Evolutionary conservation across 768 basidiomycete species (phyloP).

Genomic region (Suillus bovinus): DNA sequence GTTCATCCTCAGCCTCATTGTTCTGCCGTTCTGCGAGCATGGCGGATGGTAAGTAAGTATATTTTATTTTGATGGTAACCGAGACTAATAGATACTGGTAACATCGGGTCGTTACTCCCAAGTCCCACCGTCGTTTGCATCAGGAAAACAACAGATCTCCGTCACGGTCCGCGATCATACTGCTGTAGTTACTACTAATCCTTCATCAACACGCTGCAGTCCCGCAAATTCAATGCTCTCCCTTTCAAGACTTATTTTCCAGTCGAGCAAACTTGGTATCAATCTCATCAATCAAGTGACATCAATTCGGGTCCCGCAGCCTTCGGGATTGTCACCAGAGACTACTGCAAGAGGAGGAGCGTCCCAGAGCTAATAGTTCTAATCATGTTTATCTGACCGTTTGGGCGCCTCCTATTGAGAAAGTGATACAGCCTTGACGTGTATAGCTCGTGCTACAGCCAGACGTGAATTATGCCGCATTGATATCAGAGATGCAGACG

Average conservation of each 20-base stretch:
- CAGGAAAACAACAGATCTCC: no score
- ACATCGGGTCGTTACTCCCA: no score
- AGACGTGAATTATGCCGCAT: neutral
- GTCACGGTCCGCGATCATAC: neutral
- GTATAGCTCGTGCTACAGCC: neutral
- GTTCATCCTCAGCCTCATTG: no score
- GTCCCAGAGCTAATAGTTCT: no score
- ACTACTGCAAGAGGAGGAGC: no score
- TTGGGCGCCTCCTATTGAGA: no score
- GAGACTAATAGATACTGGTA: no score
- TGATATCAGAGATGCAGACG: neutral
- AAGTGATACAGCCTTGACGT: neutral
- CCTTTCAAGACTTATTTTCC: neutral
- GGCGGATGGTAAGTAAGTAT: no score
- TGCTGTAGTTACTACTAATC: neutral
- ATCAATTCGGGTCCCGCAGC: neutral
- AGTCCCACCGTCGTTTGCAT: neutral
- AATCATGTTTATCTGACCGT: neutral
- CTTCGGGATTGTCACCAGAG: no score
- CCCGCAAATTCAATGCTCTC: neutral
- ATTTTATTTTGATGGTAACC: no score
- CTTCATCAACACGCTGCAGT: neutral
- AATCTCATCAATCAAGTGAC: neutral
- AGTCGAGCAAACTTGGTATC: no score
- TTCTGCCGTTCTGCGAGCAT: no score